Evolutionary conservation across 805 yeast genomes (phyloP), one percentile per base, ranked within the genome.

Genomic region (Blastobotrys peoriensis): DNA sequence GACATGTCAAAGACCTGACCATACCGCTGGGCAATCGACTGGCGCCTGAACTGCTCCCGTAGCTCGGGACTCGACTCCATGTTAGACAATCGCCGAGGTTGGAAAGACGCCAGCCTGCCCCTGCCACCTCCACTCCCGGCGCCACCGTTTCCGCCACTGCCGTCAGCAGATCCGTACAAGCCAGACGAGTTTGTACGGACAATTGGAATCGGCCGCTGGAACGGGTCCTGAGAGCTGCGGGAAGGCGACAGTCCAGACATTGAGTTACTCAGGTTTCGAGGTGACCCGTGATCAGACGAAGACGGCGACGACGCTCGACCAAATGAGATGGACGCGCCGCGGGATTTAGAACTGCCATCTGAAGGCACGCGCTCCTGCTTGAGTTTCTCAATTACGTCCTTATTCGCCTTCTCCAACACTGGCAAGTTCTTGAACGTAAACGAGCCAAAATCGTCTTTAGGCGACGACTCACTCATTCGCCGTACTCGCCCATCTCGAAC

Each of bases 371-470:
- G 95, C 60, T 91, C 98, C 23, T 73, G 81, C 57, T 88, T 85
- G 59, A 93, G 74, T 50, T 96, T 70, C 57, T 86, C 85, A 51
- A 93, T 87, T 10, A 85, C 89, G 64, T 89, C 97, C 58, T 86
- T 87, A 59, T 93, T 93, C 5, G 96, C 97, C 56, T 84, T 85
- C 55, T 93, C 98, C 45, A 94, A 72, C 4, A 93, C 93, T 3
- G 91, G 81, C 50, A 93, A 67, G 60, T 93, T 93, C 52, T 96
- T 73, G 65, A 86, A 93, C 47, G 86, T 82, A 63, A 93, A 93
- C 3, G 93, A 82, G 0, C 99, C 99, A 73, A 93, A 93, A 56
- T 91, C 67, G 13, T 44, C 57, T 17, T 51, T 91, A 5, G 76
- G 68, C 5, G 71, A 68, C 19, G 83, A 74, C 45, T 83, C 91